Conservation (phyloP, 2,329 filamentous ascomycete species). For the Bipolaris oryzae region DNA sequence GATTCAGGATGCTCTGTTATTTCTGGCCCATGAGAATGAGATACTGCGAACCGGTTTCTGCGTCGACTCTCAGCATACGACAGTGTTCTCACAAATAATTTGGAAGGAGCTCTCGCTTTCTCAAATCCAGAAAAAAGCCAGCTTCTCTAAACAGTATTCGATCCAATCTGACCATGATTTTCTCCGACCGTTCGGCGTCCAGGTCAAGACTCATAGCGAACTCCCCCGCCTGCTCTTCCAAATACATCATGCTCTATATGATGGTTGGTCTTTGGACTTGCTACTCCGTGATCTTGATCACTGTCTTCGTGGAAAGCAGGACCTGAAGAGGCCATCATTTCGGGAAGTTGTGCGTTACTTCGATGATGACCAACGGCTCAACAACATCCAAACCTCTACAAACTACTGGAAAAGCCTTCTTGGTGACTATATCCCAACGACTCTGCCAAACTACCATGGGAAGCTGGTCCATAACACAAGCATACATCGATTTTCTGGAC, state of each 20-base stretch:
- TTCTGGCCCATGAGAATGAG: conserved; percentile 57
- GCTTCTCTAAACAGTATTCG: conserved; percentile 50
- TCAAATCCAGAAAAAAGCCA: conserved; percentile 54
- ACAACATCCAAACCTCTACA: neutral
- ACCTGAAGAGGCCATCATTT: conserved; percentile 63
- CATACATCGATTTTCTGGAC: conserved; percentile 24
- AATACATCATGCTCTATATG: conserved; percentile 84
- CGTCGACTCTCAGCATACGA: conserved; percentile 47
- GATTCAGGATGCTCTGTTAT: conserved; percentile 48
- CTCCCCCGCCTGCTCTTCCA: conserved; percentile 53
- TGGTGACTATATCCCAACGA: conserved; percentile 58
- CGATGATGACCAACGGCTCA: conserved; percentile 18
- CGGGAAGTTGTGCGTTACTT: conserved; percentile 62
- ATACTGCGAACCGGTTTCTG: conserved; percentile 78
- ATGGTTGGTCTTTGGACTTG: conserved; percentile 90
- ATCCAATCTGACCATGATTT: conserved; percentile 49
- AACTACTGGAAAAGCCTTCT: conserved; percentile 75
- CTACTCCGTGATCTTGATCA: conserved; percentile 69
- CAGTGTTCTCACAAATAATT: conserved; percentile 66
- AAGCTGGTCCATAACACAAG: conserved; percentile 17
- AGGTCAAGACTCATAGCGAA: conserved; percentile 52
- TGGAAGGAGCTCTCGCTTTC: conserved; percentile 60
- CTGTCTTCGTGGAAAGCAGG: conserved; percentile 51
- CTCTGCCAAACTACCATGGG: conserved; percentile 65
- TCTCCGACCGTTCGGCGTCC: conserved; percentile 67